Base-by-base conservation (phyloP, 2,329 filamentous ascomycete species). In the Cytospora piceae region DNA sequence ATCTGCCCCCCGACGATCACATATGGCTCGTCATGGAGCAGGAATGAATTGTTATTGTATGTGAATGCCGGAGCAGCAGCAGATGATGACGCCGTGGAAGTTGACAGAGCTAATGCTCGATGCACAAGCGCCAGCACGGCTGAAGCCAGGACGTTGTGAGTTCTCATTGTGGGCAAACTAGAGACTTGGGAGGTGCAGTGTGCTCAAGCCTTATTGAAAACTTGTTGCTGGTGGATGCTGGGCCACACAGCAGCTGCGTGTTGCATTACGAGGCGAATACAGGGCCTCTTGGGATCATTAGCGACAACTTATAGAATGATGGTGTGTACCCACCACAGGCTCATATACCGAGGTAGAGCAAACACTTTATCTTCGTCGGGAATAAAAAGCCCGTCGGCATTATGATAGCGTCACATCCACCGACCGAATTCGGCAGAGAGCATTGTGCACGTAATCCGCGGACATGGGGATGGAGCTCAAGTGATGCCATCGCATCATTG, bases 1-100 rank as follows among this genome's bases (percentile, higher is more conserved):
- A 83, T 83, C 70, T 83, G 80, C 2, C 81, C 81, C 1, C 81
- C 80, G 63, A 83, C 79, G 56, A 83, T 81, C 42, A 77, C 73
- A 65, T 74, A 77, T 8, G 75, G 74, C 55, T 77, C 70, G 6
- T 77, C 80, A 72, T 80, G 71, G 54, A 81, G 72, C 34, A 78
- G 74, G 69, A 81, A 81, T 1, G 75, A 72, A 12, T 69, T 72
- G 27, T 71, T 72, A 64, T 81, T 76, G 64, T 79, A 81, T 2
- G 77, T 77, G 68, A 81, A 81, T 14, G 72, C 20, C 22, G 63
- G 54, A 11, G n/a, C 42, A n/a, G 27, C 34, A 20, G 56, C 64
- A 15, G 59, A 27, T 7, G 55, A 54, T 24, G 53, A 54, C 22
- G 34, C 46, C 17, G 58, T 39, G 17, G 56, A n/a, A 1, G 34